phyloP scores from a whole-genome alignment of 441 rosid genomes.

The Melastoma candidum region DNA sequence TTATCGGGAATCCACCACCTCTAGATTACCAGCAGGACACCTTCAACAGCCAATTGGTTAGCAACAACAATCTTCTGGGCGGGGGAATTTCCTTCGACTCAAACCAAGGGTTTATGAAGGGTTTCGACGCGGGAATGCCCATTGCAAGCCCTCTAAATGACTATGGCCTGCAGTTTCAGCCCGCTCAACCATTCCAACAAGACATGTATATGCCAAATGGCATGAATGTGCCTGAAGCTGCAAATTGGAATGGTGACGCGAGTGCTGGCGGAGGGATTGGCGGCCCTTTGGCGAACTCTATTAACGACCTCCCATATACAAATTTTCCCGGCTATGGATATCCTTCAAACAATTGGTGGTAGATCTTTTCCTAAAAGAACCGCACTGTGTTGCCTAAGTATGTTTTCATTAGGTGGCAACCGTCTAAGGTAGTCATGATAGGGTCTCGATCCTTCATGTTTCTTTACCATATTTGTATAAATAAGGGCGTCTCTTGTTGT shows the following conservation, averaged over 20 bases:
- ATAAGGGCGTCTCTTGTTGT: not conserved
- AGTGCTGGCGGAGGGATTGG: not conserved
- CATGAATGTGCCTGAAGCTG: too few relatives aligned
- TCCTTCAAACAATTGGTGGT: conserved; percentile 17
- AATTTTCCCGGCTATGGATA: conserved; percentile 38
- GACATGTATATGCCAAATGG: too few relatives aligned
- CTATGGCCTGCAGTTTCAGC: conserved; percentile 10
- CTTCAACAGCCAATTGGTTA: too few relatives aligned
- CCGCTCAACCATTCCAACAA: conserved; percentile 19
- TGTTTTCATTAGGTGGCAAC: too few relatives aligned
- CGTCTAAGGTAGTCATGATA: not conserved
- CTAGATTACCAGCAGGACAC: too few relatives aligned
- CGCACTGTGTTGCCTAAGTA: too few relatives aligned
- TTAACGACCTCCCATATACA: conserved; percentile 23
- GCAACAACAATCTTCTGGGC: too few relatives aligned
- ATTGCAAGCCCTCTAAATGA: conserved; percentile 19
- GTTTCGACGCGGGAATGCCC: conserved; percentile 16
- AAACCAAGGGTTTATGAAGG: conserved; percentile 33
- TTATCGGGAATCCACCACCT: too few relatives aligned
- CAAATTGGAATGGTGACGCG: too few relatives aligned
- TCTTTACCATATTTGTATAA: not conserved
- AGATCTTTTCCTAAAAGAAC: too few relatives aligned
- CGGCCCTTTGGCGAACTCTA: conserved; percentile 23
- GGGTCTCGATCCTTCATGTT: not conserved
- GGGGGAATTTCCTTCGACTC: conserved; percentile 16